phyloP scores from a whole-genome alignment of 192 early-diverging fungal species.

The Rhizoclosmatium sp. region DNA sequence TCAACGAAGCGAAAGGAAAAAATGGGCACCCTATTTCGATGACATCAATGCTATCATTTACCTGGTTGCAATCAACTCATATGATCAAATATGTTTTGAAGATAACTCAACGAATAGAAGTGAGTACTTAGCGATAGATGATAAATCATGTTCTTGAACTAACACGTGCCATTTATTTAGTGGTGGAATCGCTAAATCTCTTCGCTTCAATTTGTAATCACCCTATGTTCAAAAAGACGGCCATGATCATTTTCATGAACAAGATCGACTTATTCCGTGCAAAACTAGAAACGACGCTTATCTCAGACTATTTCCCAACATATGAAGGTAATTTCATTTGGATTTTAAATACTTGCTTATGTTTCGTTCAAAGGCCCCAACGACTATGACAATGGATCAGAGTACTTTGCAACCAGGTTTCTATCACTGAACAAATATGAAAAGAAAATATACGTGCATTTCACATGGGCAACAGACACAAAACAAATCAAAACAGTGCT shows the following conservation, averaged over 20 bases:
- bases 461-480: conserved; percentile 71
- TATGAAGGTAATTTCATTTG: conserved; percentile 48
- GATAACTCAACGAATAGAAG: conserved; percentile 68
- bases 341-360: neutral
- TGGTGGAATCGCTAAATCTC: conserved; percentile 59
- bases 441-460: conserved; percentile 64
- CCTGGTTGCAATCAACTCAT: conserved; percentile 69
- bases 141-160: conserved; percentile 6
- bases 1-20: conserved; percentile 67
- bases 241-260: conserved; percentile 66
- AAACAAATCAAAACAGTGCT: conserved; percentile 62
- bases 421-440: conserved; percentile 50
- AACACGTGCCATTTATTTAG: conserved; percentile 3
- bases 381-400: conserved; percentile 54
- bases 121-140: conserved; percentile 17
- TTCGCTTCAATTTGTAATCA: conserved; percentile 61
- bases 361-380: conserved; percentile 48
- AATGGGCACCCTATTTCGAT: conserved; percentile 80
- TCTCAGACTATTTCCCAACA: conserved; percentile 56
- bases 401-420: conserved; percentile 59
- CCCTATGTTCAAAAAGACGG: conserved; percentile 55
- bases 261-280: conserved; percentile 62
- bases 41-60: conserved; percentile 75
- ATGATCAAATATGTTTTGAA: conserved; percentile 70
- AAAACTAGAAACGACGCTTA: conserved; percentile 47